phyloP scores from a whole-genome alignment of 176 grass and related monocot species.

The Stipa capillata region DNA sequence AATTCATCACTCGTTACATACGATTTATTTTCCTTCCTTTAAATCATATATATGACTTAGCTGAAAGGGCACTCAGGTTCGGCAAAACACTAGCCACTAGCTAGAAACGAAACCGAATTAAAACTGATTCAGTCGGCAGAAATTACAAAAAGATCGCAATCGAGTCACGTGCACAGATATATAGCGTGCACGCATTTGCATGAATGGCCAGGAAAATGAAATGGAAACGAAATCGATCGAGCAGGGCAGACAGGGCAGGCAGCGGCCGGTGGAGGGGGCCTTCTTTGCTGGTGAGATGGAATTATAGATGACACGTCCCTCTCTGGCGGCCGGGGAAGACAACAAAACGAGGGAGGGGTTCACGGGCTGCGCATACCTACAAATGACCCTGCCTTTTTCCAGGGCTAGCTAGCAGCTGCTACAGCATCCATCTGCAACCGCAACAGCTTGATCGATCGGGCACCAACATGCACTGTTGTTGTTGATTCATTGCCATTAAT shows the following conservation, averaged over 20 bases:
- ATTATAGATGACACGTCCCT: too few species aligned
- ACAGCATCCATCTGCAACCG: too few species aligned
- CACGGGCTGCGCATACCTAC: slow-evolving; percentile 23
- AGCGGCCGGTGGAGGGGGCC: neutral
- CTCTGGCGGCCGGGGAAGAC: neutral
- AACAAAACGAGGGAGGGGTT: neutral
- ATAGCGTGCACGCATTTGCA: neutral
- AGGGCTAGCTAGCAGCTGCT: neutral
- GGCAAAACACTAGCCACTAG: too few species aligned
- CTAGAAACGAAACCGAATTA: too few species aligned
- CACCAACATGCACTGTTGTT: too few species aligned
- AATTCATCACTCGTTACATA: too few species aligned
- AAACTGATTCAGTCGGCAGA: neutral
- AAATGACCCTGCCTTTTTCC: neutral
- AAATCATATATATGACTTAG: too few species aligned
- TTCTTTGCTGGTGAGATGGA: neutral
- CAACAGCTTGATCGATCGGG: too few species aligned
- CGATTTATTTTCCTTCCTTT: too few species aligned
- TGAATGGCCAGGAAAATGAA: neutral
- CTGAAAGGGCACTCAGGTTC: too few species aligned
- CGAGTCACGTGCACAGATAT: neutral
- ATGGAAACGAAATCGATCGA: too few species aligned
- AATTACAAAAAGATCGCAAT: neutral
- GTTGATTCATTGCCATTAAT: too few species aligned
- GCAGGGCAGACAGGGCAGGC: neutral